Evolutionary conservation across 2,329 filamentous ascomycete genomes (phyloP).

Genomic region (Curvularia spicifera): DNA sequence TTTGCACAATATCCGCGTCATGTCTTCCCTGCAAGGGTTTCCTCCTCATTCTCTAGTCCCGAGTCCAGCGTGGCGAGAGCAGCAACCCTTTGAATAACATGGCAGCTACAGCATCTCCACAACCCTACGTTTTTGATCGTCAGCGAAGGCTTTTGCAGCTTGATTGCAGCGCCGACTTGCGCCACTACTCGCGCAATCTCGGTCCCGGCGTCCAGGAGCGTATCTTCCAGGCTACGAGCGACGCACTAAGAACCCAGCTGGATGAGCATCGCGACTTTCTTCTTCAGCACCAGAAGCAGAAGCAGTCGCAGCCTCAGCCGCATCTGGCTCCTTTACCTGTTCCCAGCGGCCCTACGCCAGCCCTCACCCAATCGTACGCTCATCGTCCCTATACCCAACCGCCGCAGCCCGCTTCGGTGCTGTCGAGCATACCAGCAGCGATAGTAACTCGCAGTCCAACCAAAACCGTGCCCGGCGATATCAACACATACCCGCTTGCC

Average conservation of each 20-base stretch:
- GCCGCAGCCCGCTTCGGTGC: conserved; percentile 17
- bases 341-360: conserved; percentile 10
- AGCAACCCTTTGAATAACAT: conserved; percentile 9
- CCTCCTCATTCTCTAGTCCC: conserved; percentile 10
- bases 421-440: conserved; percentile 15
- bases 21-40: conserved; percentile 9
- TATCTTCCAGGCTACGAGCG: conserved; percentile 28
- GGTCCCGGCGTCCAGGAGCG: conserved; percentile 31
- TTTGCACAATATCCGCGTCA: conserved; percentile 19
- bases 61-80: conserved; percentile 5
- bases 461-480: conserved; percentile 11
- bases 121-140: conserved; percentile 17
- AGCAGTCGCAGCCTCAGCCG: conserved; percentile 14
- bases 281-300: conserved; percentile 20
- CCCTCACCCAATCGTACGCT: conserved; percentile 3
- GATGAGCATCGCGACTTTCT: conserved; percentile 30
- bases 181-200: conserved; percentile 29
- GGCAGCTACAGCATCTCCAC: conserved; percentile 11
- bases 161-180: conserved; percentile 32
- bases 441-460: conserved; percentile 4
- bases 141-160: conserved; percentile 29
- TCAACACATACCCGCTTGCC: conserved; percentile 22
- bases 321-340: conserved; percentile 16
- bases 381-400: conserved; percentile 3
- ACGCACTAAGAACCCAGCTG: conserved; percentile 28